Conservation (phyloP, 805 yeast species). For the Teunomyces barrocoloradensis region DNA sequence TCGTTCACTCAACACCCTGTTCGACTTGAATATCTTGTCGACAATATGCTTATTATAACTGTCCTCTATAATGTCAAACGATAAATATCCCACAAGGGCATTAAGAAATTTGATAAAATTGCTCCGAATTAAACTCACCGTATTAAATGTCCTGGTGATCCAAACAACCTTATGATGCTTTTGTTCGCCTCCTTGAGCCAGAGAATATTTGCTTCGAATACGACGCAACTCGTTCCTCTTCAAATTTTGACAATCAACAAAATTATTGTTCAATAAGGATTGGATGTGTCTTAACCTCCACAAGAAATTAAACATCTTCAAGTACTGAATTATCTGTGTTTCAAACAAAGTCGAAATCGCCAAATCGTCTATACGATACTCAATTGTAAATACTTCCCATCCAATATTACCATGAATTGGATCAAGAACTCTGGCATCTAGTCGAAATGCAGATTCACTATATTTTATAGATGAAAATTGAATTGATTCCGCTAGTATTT, state of each 20-base stretch:
- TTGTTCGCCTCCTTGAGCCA: neutral
- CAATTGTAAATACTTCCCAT: slow-evolving; percentile 91
- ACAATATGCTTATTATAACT: slow-evolving; percentile 27
- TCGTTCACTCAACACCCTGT: slow-evolving; percentile 2
- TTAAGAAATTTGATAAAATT: slow-evolving; percentile 42
- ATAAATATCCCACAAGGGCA: slow-evolving; percentile 38
- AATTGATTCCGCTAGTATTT: slow-evolving; percentile 63
- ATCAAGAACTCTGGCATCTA: slow-evolving; percentile 83
- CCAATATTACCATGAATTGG: slow-evolving; percentile 70
- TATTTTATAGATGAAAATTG: slow-evolving; percentile 48
- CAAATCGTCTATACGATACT: slow-evolving; percentile 59
- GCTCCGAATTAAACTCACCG: slow-evolving; percentile 36
- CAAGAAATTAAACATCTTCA: slow-evolving; percentile 78
- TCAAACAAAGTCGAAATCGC: slow-evolving; percentile 45
- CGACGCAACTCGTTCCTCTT: slow-evolving; percentile 23
- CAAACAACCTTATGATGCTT: slow-evolving; percentile 25
- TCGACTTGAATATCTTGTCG: slow-evolving; percentile 20
- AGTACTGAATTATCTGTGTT: slow-evolving; percentile 41
- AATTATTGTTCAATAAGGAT: slow-evolving; percentile 43
- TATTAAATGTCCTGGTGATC: slow-evolving; percentile 30
- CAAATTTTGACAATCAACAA: slow-evolving; percentile 24
- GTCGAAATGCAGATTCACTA: slow-evolving; percentile 43
- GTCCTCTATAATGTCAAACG: slow-evolving; percentile 46
- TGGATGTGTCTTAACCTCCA: slow-evolving; percentile 74
- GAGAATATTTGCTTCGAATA: slow-evolving; percentile 6